Evolutionary conservation across 225 moss, liverwort and hornwort genomes (phyloP).

Genomic region (Physcomitrellopsis africana): DNA sequence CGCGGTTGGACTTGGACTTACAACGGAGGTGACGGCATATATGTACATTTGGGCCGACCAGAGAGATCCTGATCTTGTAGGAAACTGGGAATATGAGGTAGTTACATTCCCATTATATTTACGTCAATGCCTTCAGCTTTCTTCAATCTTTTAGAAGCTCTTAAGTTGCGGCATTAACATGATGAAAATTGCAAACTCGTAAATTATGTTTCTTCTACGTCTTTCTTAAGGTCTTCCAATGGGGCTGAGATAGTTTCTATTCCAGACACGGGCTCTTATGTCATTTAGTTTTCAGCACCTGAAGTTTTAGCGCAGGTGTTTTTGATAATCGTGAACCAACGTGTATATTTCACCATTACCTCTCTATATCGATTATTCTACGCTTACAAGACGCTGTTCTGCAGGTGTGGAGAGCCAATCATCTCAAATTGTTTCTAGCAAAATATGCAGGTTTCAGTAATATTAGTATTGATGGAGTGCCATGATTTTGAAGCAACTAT

Average conservation of each 20-base stretch:
- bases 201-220: not conserved
- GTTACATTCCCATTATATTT: constrained; percentile 8
- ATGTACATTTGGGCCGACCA: constrained; percentile 73
- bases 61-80: constrained; percentile 66
- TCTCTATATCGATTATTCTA: not conserved
- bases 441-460: constrained; percentile 13
- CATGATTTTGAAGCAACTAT: constrained; percentile 26
- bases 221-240: not conserved
- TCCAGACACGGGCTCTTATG: not conserved
- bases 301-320: not conserved
- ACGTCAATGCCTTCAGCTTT: not conserved
- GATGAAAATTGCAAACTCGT: not conserved
- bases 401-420: constrained; percentile 51
- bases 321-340: not conserved
- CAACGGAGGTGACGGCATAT: constrained; percentile 51
- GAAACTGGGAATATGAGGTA: constrained; percentile 95
- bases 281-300: constrained; percentile 6
- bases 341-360: not conserved
- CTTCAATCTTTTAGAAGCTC: not conserved
- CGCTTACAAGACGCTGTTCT: constrained; percentile 31
- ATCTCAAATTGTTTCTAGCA: constrained; percentile 41
- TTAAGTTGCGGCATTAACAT: not conserved
- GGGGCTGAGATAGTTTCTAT: not conserved
- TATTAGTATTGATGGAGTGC: constrained; percentile 1
- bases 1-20: constrained; percentile 34